Percentiles rank a stretch among this genome's conserved stretches.
These are phyloP conservation scores for Aristolochia contorta DNA, from an alignment of 164 flowering plant genomes.

Conservation along the genomic window DNA sequence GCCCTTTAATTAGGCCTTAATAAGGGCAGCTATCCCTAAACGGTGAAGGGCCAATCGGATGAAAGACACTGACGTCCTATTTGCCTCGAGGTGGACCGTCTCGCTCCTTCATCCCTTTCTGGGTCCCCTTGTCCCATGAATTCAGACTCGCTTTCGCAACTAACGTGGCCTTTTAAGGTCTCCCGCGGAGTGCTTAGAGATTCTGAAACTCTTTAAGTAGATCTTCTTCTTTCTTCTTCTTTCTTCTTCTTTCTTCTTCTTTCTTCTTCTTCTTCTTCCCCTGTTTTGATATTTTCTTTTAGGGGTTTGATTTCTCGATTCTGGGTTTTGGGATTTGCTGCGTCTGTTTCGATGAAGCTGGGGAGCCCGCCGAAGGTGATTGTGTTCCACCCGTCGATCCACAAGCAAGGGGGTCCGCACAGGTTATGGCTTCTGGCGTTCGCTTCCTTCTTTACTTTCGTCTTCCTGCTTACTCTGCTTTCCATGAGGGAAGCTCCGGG, in stretches of 20 bases:
- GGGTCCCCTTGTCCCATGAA: no score
- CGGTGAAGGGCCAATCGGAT: no score
- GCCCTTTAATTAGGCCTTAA: no score
- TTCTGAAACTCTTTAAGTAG: no score
- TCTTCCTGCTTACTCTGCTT: constrained; percentile 42
- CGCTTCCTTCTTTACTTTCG: constrained; percentile 51
- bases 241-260: background rate
- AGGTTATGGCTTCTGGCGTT: constrained; percentile 51
- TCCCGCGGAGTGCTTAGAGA: no score
- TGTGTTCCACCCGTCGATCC: constrained; percentile 20
- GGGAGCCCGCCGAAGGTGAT: constrained; percentile 15
- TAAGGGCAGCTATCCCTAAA: no score
- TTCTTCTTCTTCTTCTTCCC: background rate
- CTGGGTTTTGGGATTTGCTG: background rate
- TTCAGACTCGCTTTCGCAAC: no score
- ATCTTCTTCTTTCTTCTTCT: no score
- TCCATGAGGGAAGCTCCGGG: constrained; percentile 12
- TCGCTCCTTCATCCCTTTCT: no score
- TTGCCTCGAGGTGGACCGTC: no score
- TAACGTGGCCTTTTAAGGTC: no score
- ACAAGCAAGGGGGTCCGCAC: constrained; percentile 19
- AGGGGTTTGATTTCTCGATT: background rate
- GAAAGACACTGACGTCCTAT: no score
- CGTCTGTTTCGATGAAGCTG: constrained; percentile 4
- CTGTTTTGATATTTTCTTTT: background rate